Conservation (phyloP, 768 basidiomycete species). For the Suillus bovinus region DNA sequence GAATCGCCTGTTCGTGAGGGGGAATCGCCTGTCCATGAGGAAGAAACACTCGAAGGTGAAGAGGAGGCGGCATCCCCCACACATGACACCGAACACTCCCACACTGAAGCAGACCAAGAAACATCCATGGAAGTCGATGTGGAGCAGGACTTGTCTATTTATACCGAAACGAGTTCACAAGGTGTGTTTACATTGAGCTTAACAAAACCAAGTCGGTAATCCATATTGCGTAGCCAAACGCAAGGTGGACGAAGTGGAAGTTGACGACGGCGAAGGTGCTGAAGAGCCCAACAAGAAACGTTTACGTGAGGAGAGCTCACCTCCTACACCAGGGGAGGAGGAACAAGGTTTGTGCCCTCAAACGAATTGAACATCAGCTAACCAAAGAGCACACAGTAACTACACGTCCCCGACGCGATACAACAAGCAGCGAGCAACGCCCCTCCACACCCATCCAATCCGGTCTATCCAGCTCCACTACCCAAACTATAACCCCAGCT, state of each 20-base stretch:
- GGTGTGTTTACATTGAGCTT: background rate
- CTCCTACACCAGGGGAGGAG: constrained; percentile 53
- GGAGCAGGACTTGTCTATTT: background rate
- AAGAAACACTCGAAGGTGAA: background rate
- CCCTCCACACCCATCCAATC: constrained; percentile 21
- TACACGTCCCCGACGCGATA: constrained; percentile 19
- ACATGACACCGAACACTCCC: constrained; percentile 26
- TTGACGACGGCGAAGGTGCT: constrained; percentile 43
- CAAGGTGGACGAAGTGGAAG: constrained; percentile 61
- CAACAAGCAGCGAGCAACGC: constrained; percentile 18
- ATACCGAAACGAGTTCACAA: background rate
- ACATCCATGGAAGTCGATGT: constrained; percentile 24
- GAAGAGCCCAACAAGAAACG: constrained; percentile 56
- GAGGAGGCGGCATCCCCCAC: background rate
- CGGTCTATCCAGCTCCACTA: background rate
- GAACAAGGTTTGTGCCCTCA: constrained; percentile 44
- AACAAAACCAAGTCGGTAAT: background rate
- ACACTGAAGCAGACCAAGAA: constrained; percentile 35
- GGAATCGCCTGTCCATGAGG: background rate
- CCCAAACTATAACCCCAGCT: background rate
- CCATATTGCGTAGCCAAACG: constrained; percentile 52
- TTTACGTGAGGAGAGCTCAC: constrained; percentile 66
- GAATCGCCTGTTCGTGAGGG: background rate
- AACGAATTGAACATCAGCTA: background rate
- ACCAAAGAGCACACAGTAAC: constrained; percentile 9